Conservation (phyloP, 805 yeast genomes). For the Hanseniaspora thailandica region DNA sequence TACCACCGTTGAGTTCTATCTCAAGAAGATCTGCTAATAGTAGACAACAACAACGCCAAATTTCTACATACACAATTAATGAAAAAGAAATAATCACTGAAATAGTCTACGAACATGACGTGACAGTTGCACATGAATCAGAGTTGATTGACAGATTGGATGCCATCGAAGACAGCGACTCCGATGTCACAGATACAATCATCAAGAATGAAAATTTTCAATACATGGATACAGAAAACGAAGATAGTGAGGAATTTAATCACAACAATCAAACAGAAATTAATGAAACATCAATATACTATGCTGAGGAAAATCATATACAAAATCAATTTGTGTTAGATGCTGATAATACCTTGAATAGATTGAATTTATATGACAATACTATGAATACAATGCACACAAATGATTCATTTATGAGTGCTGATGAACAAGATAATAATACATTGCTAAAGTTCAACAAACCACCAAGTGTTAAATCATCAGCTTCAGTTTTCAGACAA, state of each 20-base stretch:
- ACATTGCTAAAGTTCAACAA: conserved; percentile 3
- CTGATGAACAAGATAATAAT: neutral
- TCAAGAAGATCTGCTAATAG: conserved; percentile 5
- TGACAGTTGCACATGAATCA: neutral
- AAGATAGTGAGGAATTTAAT: neutral
- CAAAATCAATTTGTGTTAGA: conserved; percentile 6
- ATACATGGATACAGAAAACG: neutral
- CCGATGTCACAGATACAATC: neutral
- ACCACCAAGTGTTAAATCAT: conserved; percentile 14
- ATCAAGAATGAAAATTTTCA: neutral
- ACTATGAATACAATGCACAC: neutral
- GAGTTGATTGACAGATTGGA: neutral
- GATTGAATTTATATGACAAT: neutral
- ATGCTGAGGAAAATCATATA: neutral
- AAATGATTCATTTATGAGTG: neutral
- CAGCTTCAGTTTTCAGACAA: conserved; percentile 13
- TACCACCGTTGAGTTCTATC: conserved; percentile 12
- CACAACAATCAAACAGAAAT: neutral
- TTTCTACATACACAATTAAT: neutral
- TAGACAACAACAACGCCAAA: neutral
- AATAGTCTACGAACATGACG: neutral
- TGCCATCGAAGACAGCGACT: neutral
- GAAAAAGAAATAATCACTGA: neutral
- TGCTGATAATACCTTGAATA: conserved; percentile 10
- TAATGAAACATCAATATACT: neutral